phyloP scores from a whole-genome alignment of 169 alveolate genomes.

The Cryptosporidium bovis region DNA sequence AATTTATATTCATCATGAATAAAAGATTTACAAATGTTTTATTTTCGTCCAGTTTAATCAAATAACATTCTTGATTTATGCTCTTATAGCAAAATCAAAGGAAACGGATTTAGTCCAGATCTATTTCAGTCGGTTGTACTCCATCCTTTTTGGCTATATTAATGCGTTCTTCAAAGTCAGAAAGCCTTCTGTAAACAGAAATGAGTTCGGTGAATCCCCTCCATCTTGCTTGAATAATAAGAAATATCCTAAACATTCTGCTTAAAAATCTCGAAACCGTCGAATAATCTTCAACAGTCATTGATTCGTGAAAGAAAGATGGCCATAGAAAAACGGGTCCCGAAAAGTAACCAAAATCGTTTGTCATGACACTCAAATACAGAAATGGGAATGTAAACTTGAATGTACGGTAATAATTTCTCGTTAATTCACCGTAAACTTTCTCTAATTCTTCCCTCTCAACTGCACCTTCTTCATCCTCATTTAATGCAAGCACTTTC shows the following conservation, averaged over 20 bases:
- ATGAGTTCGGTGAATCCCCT: conserved; percentile 69
- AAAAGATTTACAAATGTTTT: background rate
- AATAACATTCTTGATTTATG: background rate
- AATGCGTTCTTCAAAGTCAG: conserved; percentile 25
- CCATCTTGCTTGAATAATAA: conserved; percentile 65
- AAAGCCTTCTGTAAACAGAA: conserved; percentile 51
- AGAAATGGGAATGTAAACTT: conserved; percentile 41
- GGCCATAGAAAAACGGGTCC: conserved; percentile 69
- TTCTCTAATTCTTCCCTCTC: conserved; percentile 5
- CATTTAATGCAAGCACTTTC: conserved; percentile 39
- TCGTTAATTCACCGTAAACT: conserved; percentile 9
- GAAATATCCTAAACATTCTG: conserved; percentile 17
- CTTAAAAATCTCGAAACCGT: conserved; percentile 26
- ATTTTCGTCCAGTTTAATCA: background rate
- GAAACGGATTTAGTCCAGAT: conserved; percentile 18
- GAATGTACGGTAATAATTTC: conserved; percentile 47
- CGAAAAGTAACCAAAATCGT: conserved; percentile 15
- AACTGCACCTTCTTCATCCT: conserved; percentile 18
- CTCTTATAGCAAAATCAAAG: too few relatives aligned
- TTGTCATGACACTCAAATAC: conserved; percentile 17
- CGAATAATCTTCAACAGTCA: conserved; percentile 57
- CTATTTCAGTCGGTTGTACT: conserved; percentile 15
- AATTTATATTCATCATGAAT: background rate
- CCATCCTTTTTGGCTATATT: conserved; percentile 3
- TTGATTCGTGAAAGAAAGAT: conserved; percentile 58